Evolutionary conservation across 139 green algal species (phyloP), one percentile per base, ranked within the genome.

Genomic region (Auxenochlorella pyrenoidosa): DNA sequence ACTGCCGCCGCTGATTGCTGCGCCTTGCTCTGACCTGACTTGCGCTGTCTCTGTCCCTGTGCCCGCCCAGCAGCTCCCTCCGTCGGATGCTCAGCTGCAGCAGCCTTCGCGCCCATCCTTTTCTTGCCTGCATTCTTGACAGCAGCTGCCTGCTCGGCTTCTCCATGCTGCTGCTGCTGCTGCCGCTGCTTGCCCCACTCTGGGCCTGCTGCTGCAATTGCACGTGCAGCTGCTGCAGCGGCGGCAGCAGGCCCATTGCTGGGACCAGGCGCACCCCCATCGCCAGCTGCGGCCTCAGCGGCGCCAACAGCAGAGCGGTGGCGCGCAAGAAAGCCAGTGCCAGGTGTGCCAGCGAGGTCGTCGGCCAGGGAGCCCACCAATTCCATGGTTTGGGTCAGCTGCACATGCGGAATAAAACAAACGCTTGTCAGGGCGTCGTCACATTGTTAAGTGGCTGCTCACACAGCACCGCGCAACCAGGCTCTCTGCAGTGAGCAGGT

Each of bases 301-400:
- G 63, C 41, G 3, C 59, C 65, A 21, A 66, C 66, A 0, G 47
- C 76, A 36, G 82, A 78, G 22, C 82, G 82, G n/a, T 66, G 82
- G 59, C 66, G 82, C 66, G 40, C 30, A 0, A 51, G 28, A 8
- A 86, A 71, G 43, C 71, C 66, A 3, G 82, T 79, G 43, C 40
- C 82, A 10, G 82, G 82, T 10, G 82, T 86, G 82, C 80, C 80
- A 0, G 80, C 80, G 28, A 85, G 80, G 80, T 85, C 80, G 15
- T 71, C 63, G 38, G 80, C 80, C 80, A 85, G 59, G 18, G 80
- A 85, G 38, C 80, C 80, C 63, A 85, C 80, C 60, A 85, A 63
- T 63, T 85, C 80, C 80, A 85, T 85, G 12, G 80, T 76, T 26
- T 85, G 80, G 0, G 80, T 77, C 3, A 85, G 36, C 80, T 85